Conservation (phyloP, 345 rosid species). For the Eucalyptus marginata region DNA sequence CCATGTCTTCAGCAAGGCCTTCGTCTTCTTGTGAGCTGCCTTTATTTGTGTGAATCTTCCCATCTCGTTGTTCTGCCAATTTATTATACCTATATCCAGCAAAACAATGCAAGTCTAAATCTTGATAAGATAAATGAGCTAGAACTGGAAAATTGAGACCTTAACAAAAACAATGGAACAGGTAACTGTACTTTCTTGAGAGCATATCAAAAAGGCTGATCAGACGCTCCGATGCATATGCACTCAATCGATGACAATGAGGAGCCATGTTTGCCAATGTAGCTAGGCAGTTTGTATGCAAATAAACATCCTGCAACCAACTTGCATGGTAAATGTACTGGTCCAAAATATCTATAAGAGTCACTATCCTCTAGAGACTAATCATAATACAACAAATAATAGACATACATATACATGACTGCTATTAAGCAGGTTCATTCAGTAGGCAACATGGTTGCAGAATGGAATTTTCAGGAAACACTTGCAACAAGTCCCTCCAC, state of each 20-base stretch:
- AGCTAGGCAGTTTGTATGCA: constrained; percentile 95
- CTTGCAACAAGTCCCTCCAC: neutral
- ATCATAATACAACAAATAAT: neutral
- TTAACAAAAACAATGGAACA: neutral
- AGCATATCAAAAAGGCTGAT: constrained; percentile 98
- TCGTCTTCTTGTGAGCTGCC: constrained; percentile 35
- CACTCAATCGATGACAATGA: constrained; percentile 88
- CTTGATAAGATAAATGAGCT: neutral
- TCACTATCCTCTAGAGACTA: neutral
- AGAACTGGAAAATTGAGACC: neutral
- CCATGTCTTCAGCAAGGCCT: constrained; percentile 64
- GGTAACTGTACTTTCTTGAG: constrained; percentile 68
- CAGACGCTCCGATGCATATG: constrained; percentile 94
- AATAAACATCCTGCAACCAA: constrained; percentile 75
- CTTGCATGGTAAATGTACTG: neutral
- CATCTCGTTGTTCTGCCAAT: constrained; percentile 58
- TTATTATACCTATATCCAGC: constrained; percentile 67
- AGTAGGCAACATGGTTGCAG: neutral
- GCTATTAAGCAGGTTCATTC: neutral
- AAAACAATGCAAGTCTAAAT: neutral
- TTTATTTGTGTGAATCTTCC: constrained; percentile 31
- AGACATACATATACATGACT: neutral
- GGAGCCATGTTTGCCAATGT: constrained; percentile 99
- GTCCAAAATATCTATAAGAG: neutral
- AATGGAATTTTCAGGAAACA: neutral